Evolutionary conservation across 176 grass and related monocot genomes (phyloP), one percentile per base, ranked within the genome.

Genomic region (Lolium perenne): DNA sequence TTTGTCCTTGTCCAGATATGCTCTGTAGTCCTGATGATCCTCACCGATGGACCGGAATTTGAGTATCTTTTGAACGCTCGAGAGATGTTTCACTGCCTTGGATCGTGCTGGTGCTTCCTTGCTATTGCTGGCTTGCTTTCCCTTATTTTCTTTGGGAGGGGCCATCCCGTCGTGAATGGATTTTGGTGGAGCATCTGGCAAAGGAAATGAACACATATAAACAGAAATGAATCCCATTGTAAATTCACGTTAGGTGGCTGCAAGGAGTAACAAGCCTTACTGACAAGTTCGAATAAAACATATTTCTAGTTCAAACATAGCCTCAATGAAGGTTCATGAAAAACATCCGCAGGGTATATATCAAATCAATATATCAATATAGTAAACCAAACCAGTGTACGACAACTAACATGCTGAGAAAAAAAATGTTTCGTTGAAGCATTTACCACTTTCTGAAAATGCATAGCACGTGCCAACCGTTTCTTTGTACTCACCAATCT

Each of bases 401-500:
- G 26, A 29, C 26, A 29, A 29, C 26, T 29, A 29, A 29, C 26
- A 29, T 29, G 18, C 13, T 38, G n/a, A 29, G 74, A 22, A 83
- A n/a, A n/a, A 29, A 29, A 29, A 29, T 29, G 26, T 29, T 29
- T 29, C 26, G 26, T 29, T 29, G 26, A 29, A 29, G 26, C 26
- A 29, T 55, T 88, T 85, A 96, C 88, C 89, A 58, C 67, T 90
- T 91, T 97, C 92, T 15, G 84, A 91, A 56, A 94, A 99, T 48
- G 96, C 8, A 73, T 94, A 99, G n/a, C 90, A 93, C 54, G 94
- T 96, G 38, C 94, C 90, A 43, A 99, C 65, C 18, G 94, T 96
- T 75, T 99, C 94, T 85, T 96, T 86, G 0, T 99, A 96, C 71
- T 96, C 94, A 71, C 97, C 94, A 59, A 93, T 83, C 92, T 96